Base-by-base conservation (phyloP, 768 basidiomycete species). In the Pholiota microspora region DNA sequence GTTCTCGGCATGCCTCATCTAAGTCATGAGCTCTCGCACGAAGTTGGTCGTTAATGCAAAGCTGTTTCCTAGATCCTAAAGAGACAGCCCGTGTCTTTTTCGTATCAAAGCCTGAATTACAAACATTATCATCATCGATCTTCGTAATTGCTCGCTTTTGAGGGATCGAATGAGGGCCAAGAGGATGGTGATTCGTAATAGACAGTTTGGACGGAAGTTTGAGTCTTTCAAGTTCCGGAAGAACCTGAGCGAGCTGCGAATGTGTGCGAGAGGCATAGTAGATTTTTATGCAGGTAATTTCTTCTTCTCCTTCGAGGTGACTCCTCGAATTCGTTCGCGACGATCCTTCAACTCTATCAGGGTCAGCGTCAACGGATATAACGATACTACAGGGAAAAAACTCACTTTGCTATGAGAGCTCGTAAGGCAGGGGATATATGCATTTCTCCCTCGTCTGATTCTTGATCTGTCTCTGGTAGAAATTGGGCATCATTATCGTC, bases 191-290 rank as follows among this genome's bases (percentile, higher is more conserved):
- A 42, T 66, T 67, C 24, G 61, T 51, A 45, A 73, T 50, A 15
- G 70, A 66, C 15, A 38, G 29, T 13, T 53, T 60, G 12, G 59
- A 56, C 16, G 45, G 50, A 4, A 94, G 67, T 57, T 77, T 77
- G n/a, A 96, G 80, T 61, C 84, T 88, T 35, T 74, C 78, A 8
- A 98, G 75, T 65, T 99, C 97, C 3, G 89, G 87, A 15, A 94
- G 77, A 3, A 98, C 79, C 67, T 99, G 96, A 1, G 94, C 79
- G 3, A 99, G 81, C 64, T 99, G 96, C 1, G 95, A 95, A 70
- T 99, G 96, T 0, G 96, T 99, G 28, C 96, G 79, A 0, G 97
- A 98, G 0, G 95, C 90, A 64, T 95, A 97, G 68, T 85, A 97
- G 56, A 98, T 87, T 76, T 93, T 90, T 32, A 83, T 88, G 64